phyloP scores from a whole-genome alignment of 495 filamentous ascomycete species.

The Tricharina praecox region DNA sequence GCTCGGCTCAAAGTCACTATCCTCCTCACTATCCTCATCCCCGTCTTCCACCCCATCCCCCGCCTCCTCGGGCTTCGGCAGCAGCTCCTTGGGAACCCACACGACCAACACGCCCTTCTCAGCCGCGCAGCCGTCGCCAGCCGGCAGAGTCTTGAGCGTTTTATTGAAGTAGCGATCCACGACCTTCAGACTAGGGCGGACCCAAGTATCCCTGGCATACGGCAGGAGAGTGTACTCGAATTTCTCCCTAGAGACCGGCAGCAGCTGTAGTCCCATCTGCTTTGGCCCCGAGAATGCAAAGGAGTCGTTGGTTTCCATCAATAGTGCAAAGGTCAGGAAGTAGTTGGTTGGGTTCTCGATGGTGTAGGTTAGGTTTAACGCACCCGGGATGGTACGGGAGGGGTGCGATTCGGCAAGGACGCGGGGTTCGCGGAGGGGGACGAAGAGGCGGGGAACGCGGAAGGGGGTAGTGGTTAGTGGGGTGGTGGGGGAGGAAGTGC shows the following conservation, averaged over 20 bases:
- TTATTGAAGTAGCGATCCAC: slow-evolving; percentile 84
- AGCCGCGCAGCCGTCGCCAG: slow-evolving; percentile 6
- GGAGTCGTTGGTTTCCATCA: slow-evolving; percentile 79
- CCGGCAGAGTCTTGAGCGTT: slow-evolving; percentile 52
- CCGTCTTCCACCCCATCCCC: background rate
- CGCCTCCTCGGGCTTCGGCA: background rate
- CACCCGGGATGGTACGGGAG: slow-evolving; percentile 5
- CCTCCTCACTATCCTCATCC: background rate
- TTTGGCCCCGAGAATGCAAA: slow-evolving; percentile 92
- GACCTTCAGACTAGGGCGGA: slow-evolving; percentile 55
- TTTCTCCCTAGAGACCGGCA: slow-evolving; percentile 56
- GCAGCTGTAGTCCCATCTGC: slow-evolving; percentile 52
- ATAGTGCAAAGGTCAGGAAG: slow-evolving; percentile 75
- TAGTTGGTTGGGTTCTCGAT: slow-evolving; percentile 91
- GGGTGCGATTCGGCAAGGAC: slow-evolving; percentile 39
- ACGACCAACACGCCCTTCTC: slow-evolving; percentile 1
- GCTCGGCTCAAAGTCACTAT: background rate
- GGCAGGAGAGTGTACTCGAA: slow-evolving; percentile 56
- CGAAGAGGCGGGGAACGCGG: slow-evolving; percentile 55
- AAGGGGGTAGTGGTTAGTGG: slow-evolving; percentile 42
- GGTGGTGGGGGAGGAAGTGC: slow-evolving; percentile 25
- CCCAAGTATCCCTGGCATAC: slow-evolving; percentile 44
- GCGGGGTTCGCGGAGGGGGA: slow-evolving; percentile 71
- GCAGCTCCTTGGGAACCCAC: slow-evolving; percentile 3
- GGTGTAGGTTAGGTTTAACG: slow-evolving; percentile 34